Base-by-base conservation (phyloP, 345 rosid species). In the Zanthoxylum bungeanum region DNA sequence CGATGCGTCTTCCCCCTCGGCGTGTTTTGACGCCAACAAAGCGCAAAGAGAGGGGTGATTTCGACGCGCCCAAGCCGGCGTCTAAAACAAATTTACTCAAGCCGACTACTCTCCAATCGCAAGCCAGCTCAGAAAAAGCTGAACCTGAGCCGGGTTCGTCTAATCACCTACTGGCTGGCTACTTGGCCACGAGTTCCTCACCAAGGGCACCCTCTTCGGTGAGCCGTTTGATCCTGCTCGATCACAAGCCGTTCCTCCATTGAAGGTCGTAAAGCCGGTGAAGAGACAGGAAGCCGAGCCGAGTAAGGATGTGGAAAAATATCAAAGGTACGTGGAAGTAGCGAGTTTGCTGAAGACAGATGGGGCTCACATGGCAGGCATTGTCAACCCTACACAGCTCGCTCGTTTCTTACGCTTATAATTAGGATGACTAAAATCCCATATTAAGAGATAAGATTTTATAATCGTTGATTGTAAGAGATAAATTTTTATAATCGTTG, bases 1-100 rank as follows among this genome's bases (percentile, higher is more conserved):
- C 89, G 85, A 93, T 93, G 98, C 97, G 98, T 72, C 86, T 88
- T 22, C 93, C 91, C 36, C 86, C 97, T 66, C 89, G 93, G 57
- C 95, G 94, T 50, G 83, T 84, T 66, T 57, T 83, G 76, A 85
- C 93, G 77, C 73, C 89, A 57, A 84, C 76, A 69, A 92, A 89
- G 80, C 88, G 91, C 24, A 88, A 87, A 64, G 91, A 88, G 27
- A 78, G 85, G 77, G 92, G 80, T 28, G 76, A 78, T 22, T 72
- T 76, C 71, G 81, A 83, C 81, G 64, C 77, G 12, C 69, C 30
- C 47, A 59, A 34, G 9, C 34, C 33, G 1, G 2, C 4, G 4
- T 9, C 39, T 16, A 16, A 39, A 46, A 55, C 40, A 19, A 69
- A 69, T 56, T 31, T 25, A 14, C 64, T 17, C 39, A 39, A 39